Percentiles rank a stretch among this genome's conserved stretches.
phyloP scores from a whole-genome alignment of 179 eudicot species.

The Silene coronaria region DNA sequence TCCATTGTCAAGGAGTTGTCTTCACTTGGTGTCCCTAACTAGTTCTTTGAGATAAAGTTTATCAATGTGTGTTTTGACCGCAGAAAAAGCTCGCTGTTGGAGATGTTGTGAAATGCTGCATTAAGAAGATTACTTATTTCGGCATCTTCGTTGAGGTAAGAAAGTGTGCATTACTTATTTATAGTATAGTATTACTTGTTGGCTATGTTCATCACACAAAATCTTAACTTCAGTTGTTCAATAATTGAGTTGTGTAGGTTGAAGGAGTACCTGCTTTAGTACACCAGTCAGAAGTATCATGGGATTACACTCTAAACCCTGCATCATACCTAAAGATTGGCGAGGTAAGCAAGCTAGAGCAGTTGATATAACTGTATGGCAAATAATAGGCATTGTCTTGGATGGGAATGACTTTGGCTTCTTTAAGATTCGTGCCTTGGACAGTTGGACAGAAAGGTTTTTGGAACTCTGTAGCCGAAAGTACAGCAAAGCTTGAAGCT shows the following conservation, averaged over 20 bases:
- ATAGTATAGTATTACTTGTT: neutral
- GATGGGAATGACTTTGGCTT: neutral
- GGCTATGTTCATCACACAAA: neutral
- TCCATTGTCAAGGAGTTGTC: neutral
- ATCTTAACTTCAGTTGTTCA: neutral
- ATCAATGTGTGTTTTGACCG: conserved; percentile 15
- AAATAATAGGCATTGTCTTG: neutral
- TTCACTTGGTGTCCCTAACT: neutral
- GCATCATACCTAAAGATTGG: conserved; percentile 70
- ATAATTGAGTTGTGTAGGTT: conserved; percentile 42
- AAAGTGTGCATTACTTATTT: neutral
- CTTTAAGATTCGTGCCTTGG: conserved; percentile 2
- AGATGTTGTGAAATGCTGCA: conserved; percentile 75
- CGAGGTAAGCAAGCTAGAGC: conserved; percentile 45
- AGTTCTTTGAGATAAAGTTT: neutral
- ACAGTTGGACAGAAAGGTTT: neutral
- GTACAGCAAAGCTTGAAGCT: neutral
- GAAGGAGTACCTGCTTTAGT: conserved; percentile 87
- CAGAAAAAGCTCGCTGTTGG: conserved; percentile 74
- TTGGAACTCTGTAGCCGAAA: neutral
- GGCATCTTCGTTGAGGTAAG: conserved; percentile 76
- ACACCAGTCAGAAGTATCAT: conserved; percentile 86
- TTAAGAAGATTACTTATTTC: conserved; percentile 77
- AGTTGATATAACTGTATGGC: neutral
- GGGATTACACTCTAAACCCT: conserved; percentile 80